Base-by-base conservation (phyloP, 1,284 basidiomycete species). In the Ganoderma lucidum region DNA sequence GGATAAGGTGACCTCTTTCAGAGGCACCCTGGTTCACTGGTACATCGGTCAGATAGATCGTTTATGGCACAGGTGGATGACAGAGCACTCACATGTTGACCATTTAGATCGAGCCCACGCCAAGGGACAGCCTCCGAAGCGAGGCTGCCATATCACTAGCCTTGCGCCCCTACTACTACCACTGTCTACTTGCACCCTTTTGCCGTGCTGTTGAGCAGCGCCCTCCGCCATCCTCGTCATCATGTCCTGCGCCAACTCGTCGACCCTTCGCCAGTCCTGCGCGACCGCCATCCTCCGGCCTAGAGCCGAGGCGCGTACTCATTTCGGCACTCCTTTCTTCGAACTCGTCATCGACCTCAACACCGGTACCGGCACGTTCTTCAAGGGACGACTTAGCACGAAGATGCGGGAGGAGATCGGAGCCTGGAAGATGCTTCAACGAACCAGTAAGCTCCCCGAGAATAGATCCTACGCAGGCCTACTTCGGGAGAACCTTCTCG, bases 401-500 rank as follows among this genome's bases (percentile, higher is more conserved):
- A 9, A 19, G 56, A 59, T 39, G 56, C 12, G 35, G 17, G 56
- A 37, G 56, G 56, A 59, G 37, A 59, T 59, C n/a, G 4, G 56
- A 2, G 56, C 35, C 19, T 59, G 56, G 56, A 35, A 39, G 56
- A 59, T 39, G 56, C 56, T 59, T 35, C 56, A 59, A 35, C 19
- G 56, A 6, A 39, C 35, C 9, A 35, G 56, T 59, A 59, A 59
- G 55, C 32, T 58, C 2, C 55, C 1, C 55, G 32, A 58, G 32
- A 37, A 58, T 30, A 35, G 32, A n/a, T 5, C 32, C 6, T 58
- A 37, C 15, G 32, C 55, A 15, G 55, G 1, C 53, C 4, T 55
- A 32, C 53, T 55, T 17, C 66, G 67, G 19, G 70, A 59, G 60
- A 66, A 68, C 19, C 35, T 55, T 4, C 58, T 69, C 12, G 45